These are phyloP conservation scores for Salix udensis DNA, from an alignment of 345 rosid genomes.

Conservation along the genomic window DNA sequence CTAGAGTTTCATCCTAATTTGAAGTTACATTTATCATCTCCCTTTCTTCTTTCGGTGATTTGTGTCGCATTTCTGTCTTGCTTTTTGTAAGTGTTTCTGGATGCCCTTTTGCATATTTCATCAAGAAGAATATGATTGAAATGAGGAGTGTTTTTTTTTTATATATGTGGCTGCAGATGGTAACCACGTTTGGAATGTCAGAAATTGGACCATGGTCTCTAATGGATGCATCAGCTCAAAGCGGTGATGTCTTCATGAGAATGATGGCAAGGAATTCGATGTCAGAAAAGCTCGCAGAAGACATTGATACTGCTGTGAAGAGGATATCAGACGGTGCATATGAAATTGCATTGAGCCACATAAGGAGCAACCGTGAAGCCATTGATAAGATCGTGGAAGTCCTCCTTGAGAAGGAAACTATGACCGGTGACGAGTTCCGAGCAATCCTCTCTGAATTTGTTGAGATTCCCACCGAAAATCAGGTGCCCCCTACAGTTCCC, in stretches of 20 bases:
- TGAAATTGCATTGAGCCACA: conserved; percentile 70
- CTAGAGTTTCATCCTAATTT: background rate
- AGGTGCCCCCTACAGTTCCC: conserved; percentile 52
- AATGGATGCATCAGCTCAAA: conserved; percentile 78
- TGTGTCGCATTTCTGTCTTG: background rate
- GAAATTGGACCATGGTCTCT: conserved; percentile 98
- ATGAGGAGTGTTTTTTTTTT: background rate
- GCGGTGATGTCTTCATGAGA: conserved; percentile 85
- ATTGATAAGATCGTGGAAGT: conserved; percentile 94
- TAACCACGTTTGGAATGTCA: conserved; percentile 93
- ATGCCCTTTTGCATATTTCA: background rate
- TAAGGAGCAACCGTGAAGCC: conserved; percentile 91
- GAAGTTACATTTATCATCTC: background rate
- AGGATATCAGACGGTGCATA: conserved; percentile 78
- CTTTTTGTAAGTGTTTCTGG: background rate
- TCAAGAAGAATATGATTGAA: conserved; percentile 9
- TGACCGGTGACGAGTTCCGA: conserved; percentile 82
- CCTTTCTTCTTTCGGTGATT: background rate
- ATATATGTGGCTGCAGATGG: conserved; percentile 62
- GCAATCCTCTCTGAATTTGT: conserved; percentile 89
- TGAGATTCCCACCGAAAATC: conserved; percentile 80
- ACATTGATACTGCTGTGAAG: conserved; percentile 78
- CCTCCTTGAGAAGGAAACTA: conserved; percentile 88
- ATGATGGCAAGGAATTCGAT: conserved; percentile 99
- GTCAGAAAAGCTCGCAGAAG: conserved; percentile 97